phyloP scores from a whole-genome alignment of 2,329 filamentous ascomycete species.

The Aureobasidium sp. region DNA sequence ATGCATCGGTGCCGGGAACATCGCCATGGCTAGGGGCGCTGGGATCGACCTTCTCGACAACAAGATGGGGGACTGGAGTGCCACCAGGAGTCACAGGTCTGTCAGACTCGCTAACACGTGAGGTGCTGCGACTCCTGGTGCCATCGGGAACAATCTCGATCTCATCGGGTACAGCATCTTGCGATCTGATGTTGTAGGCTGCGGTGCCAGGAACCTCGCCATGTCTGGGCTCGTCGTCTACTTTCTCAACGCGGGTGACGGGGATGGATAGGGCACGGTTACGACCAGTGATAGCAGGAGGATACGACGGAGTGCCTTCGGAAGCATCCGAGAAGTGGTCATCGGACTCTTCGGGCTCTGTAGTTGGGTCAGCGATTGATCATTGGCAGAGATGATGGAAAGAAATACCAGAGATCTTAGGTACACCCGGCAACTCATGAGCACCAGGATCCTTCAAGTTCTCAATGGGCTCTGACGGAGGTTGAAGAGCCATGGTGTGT shows the following conservation, averaged over 20 bases:
- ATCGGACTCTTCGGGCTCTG: constrained; percentile 35
- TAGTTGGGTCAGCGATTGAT: neutral
- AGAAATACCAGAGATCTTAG: constrained; percentile 3
- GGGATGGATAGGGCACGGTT: constrained; percentile 36
- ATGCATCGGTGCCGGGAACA: constrained; percentile 53
- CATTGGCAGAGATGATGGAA: too few relatives aligned
- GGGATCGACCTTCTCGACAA: constrained; percentile 56
- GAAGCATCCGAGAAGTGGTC: constrained; percentile 61
- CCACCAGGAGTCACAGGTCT: constrained; percentile 45
- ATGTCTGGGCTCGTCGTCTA: constrained; percentile 51
- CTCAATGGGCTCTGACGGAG: constrained; percentile 20
- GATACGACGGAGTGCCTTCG: constrained; percentile 44
- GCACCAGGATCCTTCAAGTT: constrained; percentile 23
- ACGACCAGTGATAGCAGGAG: constrained; percentile 34
- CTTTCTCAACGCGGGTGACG: constrained; percentile 55
- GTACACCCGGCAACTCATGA: constrained; percentile 21
- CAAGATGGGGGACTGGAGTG: constrained; percentile 49
- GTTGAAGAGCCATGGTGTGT: constrained; percentile 17
- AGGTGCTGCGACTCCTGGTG: constrained; percentile 29
- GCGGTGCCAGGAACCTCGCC: constrained; percentile 56
- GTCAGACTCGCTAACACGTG: constrained; percentile 35
- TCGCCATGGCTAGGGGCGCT: constrained; percentile 52
- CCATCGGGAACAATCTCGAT: constrained; percentile 50
- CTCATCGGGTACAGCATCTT: constrained; percentile 58
- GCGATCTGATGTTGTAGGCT: constrained; percentile 50